Conservation (phyloP, 202 grass and related monocot species). For the Panicum virgatum region DNA sequence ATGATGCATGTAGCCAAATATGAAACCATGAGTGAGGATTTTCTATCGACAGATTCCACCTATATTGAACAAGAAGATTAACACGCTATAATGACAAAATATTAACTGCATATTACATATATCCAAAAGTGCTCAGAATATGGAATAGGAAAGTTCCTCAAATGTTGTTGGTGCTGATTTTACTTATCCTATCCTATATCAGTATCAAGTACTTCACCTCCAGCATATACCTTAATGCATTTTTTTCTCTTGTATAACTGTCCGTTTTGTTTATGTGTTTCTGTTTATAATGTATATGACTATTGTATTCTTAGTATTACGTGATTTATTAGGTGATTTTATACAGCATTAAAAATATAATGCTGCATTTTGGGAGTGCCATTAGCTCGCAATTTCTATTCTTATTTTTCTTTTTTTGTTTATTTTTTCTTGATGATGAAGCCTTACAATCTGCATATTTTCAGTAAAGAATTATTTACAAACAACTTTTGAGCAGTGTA, state of each 20-base stretch:
- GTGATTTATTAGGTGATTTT: neutral
- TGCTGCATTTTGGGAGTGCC: neutral
- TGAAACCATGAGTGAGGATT: neutral
- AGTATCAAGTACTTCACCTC: neutral
- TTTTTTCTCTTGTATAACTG: neutral
- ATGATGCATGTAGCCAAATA: neutral
- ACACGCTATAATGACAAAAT: neutral
- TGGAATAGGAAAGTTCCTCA: neutral
- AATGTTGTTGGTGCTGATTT: neutral
- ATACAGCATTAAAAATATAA: neutral
- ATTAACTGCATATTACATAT: neutral
- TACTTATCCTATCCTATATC: neutral
- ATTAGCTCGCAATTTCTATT: neutral
- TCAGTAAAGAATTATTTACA: neutral
- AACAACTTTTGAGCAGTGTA: neutral
- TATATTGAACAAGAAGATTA: neutral
- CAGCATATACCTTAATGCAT: too few species aligned
- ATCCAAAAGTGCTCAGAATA: neutral
- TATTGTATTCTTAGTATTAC: neutral
- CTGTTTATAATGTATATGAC: neutral
- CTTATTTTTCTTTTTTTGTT: neutral
- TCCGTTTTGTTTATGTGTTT: neutral
- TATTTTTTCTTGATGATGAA: neutral
- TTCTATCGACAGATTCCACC: neutral
- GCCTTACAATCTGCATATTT: neutral